Conservation (phyloP, 75 land plant species). For the Pseudotsuga menziesii region DNA sequence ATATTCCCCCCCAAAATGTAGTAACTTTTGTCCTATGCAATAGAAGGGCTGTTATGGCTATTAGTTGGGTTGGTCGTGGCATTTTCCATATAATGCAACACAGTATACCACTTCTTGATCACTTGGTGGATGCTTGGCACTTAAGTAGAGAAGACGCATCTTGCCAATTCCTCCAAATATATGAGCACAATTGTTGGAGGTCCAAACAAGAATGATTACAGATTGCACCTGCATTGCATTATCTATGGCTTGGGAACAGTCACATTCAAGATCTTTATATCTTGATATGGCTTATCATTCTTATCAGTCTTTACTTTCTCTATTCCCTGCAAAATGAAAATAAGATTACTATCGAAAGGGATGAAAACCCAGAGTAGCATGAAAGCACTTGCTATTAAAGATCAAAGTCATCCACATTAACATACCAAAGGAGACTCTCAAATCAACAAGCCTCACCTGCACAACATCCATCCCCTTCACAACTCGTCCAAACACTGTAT, state of each 20-base stretch:
- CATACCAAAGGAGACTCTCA: background rate
- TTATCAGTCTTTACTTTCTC: conserved; percentile 99
- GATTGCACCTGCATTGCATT: background rate
- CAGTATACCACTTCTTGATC: too few species aligned
- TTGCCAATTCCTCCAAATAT: too few species aligned
- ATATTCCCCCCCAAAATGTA: too few species aligned
- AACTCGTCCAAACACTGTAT: conserved; percentile 99
- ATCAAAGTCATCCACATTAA: conserved; percentile 4
- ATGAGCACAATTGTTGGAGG: too few species aligned
- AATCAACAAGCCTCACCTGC: conserved; percentile 54
- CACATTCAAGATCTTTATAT: conserved; percentile 92
- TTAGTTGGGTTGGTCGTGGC: too few species aligned
- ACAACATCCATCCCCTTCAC: conserved; percentile 99
- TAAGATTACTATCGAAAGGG: background rate
- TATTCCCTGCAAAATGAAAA: conserved; percentile 64
- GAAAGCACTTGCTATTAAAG: background rate
- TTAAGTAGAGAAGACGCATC: too few species aligned
- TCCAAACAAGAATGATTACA: too few species aligned
- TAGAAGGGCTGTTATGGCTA: too few species aligned
- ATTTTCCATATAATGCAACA: too few species aligned
- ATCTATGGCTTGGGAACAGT: conserved; percentile 82
- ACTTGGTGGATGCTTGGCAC: too few species aligned
- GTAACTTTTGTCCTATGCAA: too few species aligned
- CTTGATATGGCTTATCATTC: conserved; percentile 92
- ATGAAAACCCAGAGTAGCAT: background rate